Percentiles rank a stretch among this genome's conserved stretches.
Conservation (phyloP, 1,139 yeast species). For the Yamadazyma friedrichii region DNA sequence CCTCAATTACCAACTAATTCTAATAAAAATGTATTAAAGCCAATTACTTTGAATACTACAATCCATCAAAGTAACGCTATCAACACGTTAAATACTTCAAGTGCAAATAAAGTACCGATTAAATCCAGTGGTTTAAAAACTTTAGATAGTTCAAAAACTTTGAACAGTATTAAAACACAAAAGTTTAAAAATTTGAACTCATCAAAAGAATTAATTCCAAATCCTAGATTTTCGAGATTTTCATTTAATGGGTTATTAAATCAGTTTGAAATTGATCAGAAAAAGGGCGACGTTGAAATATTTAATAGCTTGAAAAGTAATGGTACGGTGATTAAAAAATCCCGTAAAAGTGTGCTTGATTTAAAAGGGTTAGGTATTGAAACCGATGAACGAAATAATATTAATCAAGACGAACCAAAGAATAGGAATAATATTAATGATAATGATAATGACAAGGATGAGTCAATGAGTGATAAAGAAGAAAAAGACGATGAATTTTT, state of each 20-base stretch:
- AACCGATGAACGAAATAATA: slow-evolving; percentile 10
- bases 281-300: slow-evolving; percentile 28
- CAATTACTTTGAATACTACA: slow-evolving; percentile 6
- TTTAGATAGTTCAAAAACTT: not conserved
- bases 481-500: slow-evolving; percentile 16
- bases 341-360: slow-evolving; percentile 22
- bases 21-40: slow-evolving; percentile 5
- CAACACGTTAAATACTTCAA: not conserved
- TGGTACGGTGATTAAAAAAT: slow-evolving; percentile 31
- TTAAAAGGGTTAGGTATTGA: slow-evolving; percentile 34
- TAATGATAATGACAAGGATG: slow-evolving; percentile 6
- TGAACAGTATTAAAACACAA: too few relatives aligned
- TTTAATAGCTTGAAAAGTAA: slow-evolving; percentile 23
- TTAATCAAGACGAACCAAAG: not conserved
- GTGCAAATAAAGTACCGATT: too few relatives aligned
- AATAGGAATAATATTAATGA: not conserved
- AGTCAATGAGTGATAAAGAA: not conserved
- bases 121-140: not conserved
- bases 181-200: not conserved
- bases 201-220: slow-evolving; percentile 31
- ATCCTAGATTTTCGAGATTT: slow-evolving; percentile 45
- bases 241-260: slow-evolving; percentile 41
- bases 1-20: slow-evolving; percentile 6
- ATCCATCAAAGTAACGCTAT: not conserved
- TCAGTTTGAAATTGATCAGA: slow-evolving; percentile 18